These are phyloP conservation scores for Trichoderma atroviride DNA, from an alignment of 2,329 filamentous ascomycete species.

Conservation along the genomic window DNA sequence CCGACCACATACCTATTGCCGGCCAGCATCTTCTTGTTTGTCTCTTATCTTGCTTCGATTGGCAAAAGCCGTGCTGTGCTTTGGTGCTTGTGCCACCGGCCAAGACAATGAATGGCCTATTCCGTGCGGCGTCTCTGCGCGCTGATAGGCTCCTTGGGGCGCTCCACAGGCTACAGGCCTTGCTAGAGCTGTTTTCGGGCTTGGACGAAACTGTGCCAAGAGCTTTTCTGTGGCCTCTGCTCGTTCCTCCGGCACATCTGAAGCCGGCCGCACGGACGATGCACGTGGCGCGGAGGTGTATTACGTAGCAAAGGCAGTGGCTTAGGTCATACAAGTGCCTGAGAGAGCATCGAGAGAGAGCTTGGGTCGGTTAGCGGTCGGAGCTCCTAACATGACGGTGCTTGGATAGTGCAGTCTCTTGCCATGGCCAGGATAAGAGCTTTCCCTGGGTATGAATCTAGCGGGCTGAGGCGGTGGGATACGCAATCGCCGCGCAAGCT, in stretches of 20 bases:
- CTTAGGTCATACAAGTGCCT: neutral
- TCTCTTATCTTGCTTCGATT: neutral
- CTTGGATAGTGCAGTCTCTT: neutral
- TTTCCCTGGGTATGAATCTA: neutral
- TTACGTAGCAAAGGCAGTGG: neutral
- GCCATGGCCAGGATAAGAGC: neutral
- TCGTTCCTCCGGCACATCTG: slow-evolving; percentile 9
- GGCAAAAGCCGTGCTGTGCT: too few relatives aligned
- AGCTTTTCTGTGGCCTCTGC: neutral
- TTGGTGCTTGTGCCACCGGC: neutral
- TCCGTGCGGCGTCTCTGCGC: neutral
- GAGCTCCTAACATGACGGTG: neutral
- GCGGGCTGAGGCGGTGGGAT: neutral
- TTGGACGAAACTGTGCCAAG: neutral
- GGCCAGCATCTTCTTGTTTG: neutral
- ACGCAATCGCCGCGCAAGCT: slow-evolving; percentile 21
- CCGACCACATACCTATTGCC: too few relatives aligned
- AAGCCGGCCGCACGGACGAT: neutral
- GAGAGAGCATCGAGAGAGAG: neutral
- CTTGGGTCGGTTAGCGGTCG: neutral
- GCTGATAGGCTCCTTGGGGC: neutral
- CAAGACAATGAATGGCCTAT: neutral
- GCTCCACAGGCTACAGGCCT: neutral
- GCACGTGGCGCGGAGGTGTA: neutral
- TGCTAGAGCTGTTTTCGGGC: neutral